Evolutionary conservation across 2,329 filamentous ascomycete species (phyloP), one percentile per base, ranked within the genome.

Genomic region (Clathrospora elynae): DNA sequence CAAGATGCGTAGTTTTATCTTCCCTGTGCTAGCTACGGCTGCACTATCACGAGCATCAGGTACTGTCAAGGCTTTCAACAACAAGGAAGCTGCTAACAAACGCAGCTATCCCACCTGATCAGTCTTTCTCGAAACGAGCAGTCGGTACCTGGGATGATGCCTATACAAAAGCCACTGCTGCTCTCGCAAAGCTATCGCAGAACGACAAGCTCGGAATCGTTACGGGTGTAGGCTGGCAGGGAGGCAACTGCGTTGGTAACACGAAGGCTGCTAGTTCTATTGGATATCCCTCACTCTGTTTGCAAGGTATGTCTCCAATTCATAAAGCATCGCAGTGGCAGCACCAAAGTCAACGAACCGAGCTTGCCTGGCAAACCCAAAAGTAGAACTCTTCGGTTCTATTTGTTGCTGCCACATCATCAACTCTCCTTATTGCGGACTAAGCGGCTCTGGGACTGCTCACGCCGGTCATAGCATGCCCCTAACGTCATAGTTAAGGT

Each of bases 201-300:
- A 51, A 59, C 20, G 72, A 74, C 28, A 74, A 75, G 55, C 51
- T 71, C 12, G 61, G 62, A 19, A 70, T 74, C 23, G 70, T 72
- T 2, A 59, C 69, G 30, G 66, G 70, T 13, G 51, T 51, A 10
- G 67, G 68, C 8, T 70, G 67, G 66, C 45, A 58, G 34, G 54
- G 52, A 8, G 65, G 65, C 11, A 59, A 61, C 12, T 71, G 68
- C 31, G 66, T 71, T 6, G 68, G 68, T 25, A 69, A 70, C 39
- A 71, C 68, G 11, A 59, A 59, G 26, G 55, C 65, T 11, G 62
- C 56, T 20, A 46, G 55, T 28, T 68, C 66, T 5, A 70, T 71
- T 38, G 61, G 62, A 30, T 70, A 64, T 32, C 66, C 67, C 3
- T 63, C 63, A 3, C 60, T 73, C 7, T 73, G 71, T 53, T 53